A percentile compares a stretch with the other conserved stretches of the same genome.
Evolutionary conservation across 768 basidiomycete species (phyloP).

Genomic region (Pisolithus tinctorius): DNA sequence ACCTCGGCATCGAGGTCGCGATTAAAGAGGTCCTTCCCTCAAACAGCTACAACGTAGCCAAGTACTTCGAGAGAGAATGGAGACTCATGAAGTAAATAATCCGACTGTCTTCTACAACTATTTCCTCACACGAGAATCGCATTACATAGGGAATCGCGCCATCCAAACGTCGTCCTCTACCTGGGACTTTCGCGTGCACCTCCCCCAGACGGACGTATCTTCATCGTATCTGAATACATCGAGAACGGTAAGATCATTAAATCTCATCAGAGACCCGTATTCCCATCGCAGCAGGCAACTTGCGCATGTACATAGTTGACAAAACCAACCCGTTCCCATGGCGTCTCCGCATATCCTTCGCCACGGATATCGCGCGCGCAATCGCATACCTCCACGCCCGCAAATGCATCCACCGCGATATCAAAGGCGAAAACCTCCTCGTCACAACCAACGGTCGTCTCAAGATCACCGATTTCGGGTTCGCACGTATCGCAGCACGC

Average conservation of each 20-base stretch:
- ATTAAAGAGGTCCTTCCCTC: conserved; percentile 95
- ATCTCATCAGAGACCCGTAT: not conserved
- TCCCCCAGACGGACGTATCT: conserved; percentile 74
- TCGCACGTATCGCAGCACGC: conserved; percentile 88
- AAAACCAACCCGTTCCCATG: conserved; percentile 81
- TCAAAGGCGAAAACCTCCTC: conserved; percentile 97
- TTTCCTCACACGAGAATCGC: conserved; percentile 1
- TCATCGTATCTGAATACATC: conserved; percentile 93
- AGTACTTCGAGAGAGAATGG: conserved; percentile 99
- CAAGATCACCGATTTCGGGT: conserved; percentile 99
- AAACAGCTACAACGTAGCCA: conserved; percentile 86
- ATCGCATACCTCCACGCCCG: conserved; percentile 97
- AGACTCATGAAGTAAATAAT: conserved; percentile 79
- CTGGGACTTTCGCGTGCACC: conserved; percentile 84
- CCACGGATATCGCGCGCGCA: conserved; percentile 88
- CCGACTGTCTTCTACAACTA: not conserved
- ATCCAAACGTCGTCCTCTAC: conserved; percentile 90
- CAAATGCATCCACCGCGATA: conserved; percentile 82
- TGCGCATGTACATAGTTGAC: conserved; percentile 87
- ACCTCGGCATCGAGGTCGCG: conserved; percentile 93
- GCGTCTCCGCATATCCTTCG: conserved; percentile 90
- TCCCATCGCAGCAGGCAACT: conserved; percentile 40
- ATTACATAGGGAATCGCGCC: conserved; percentile 63
- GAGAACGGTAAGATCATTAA: conserved; percentile 49
- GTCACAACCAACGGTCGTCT: conserved; percentile 89